These are phyloP conservation scores for Fusarium udum DNA, from an alignment of 2,329 filamentous ascomycete genomes.

Conservation along the genomic window DNA sequence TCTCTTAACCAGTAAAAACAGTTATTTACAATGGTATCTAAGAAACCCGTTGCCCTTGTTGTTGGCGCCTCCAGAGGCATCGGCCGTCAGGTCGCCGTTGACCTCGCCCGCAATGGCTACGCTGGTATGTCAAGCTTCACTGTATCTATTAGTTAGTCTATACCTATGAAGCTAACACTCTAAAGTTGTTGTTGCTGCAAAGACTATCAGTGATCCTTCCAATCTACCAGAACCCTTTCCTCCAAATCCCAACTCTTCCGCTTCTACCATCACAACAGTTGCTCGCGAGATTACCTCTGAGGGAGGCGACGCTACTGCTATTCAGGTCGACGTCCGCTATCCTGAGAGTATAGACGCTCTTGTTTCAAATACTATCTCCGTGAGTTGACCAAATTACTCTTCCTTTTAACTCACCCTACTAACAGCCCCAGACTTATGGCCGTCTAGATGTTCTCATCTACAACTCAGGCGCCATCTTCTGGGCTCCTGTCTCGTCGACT, in stretches of 20 bases:
- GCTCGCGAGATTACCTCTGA: conserved; percentile 74
- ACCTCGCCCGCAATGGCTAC: conserved; percentile 77
- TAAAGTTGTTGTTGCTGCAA: conserved; percentile 77
- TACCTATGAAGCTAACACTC: background rate
- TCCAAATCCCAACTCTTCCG: conserved; percentile 77
- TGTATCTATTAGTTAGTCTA: background rate
- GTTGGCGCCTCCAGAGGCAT: conserved; percentile 83
- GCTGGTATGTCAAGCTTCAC: conserved; percentile 60
- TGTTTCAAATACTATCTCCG: conserved; percentile 64
- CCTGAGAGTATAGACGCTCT: conserved; percentile 68
- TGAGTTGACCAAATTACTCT: background rate
- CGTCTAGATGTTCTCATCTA: conserved; percentile 80
- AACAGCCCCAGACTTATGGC: conserved; percentile 57
- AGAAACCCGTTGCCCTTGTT: conserved; percentile 71
- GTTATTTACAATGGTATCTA: conserved; percentile 27
- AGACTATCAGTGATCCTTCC: conserved; percentile 73
- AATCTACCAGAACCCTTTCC: conserved; percentile 67
- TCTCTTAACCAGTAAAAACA: background rate
- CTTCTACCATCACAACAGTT: conserved; percentile 84
- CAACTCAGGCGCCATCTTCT: conserved; percentile 88
- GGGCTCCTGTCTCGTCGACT: conserved; percentile 77
- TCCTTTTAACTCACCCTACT: background rate
- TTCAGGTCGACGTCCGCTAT: conserved; percentile 76
- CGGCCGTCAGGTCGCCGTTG: conserved; percentile 81
- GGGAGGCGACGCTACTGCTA: conserved; percentile 70